Base-by-base conservation (phyloP, 352 stramenopile genomes). In the Pythium scleroteichum region DNA sequence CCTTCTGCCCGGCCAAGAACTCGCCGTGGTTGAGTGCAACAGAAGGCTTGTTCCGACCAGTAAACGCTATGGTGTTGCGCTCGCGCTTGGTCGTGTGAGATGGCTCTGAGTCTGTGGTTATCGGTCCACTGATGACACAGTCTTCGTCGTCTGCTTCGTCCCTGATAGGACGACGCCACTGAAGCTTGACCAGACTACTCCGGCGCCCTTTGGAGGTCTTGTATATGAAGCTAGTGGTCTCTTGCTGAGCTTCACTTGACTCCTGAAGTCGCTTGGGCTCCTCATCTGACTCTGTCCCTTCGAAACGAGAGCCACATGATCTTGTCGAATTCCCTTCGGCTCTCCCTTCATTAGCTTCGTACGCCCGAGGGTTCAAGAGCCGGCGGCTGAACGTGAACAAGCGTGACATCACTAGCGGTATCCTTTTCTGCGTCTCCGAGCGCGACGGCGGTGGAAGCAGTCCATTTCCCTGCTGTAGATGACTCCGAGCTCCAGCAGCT, bases 1-100 rank as follows among this genome's bases (percentile, higher is more conserved):
- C 82, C 29, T 87, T 72, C 33, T 87, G 69, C 53, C 85, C 73
- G 1, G 78, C 72, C 9, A 72, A 56, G 13, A 76, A 59, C 17
- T 69, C 68, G 4, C 71, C 61, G 22, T 70, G 40, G 0, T 60
- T 40, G 19, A 79, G 50, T 2, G 50, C n/a, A 29, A 76, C 48
- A 13, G 55, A 64, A 12, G 64, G 35, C 20, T 49, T 58, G 33
- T 63, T 17, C 32, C 33, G 14, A 8, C 47, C 35, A 3, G 35
- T 20, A 16, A 35, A 53, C 9, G 55, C 35, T 2, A 69, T 60
- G 1, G 62, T 64, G 24, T 64, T 59, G 12, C 62, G 38, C 24
- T 56, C 56, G 3, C 55, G 26, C 23, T 13, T 49, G 1, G 29
- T 8, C 2, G 17, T 10, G 4, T 50, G 47, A 53, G 24, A 12